These are phyloP conservation scores for Bertia moriformis DNA, from an alignment of 2,329 filamentous ascomycete genomes.

Conservation along the genomic window DNA sequence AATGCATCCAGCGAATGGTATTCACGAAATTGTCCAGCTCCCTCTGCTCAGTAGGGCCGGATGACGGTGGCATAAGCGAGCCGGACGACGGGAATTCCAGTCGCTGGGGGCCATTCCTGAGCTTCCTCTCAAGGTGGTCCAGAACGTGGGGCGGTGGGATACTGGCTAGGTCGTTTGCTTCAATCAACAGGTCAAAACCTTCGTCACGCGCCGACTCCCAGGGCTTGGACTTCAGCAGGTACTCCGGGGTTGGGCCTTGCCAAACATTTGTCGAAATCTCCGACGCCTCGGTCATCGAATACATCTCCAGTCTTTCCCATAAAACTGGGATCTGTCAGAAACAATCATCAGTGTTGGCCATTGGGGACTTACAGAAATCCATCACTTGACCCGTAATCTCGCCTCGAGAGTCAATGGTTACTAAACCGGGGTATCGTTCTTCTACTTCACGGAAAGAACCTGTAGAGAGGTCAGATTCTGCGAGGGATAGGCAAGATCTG, in stretches of 20 bases:
- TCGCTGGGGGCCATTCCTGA: not conserved
- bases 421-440: slow-evolving; percentile 36
- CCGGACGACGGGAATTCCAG: not conserved
- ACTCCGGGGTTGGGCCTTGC: slow-evolving; percentile 52
- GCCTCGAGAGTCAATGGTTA: slow-evolving; percentile 45
- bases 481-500: not conserved
- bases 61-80: not conserved
- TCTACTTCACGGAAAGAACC: slow-evolving; percentile 43
- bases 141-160: not conserved
- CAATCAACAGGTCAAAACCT: not conserved
- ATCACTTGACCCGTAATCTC: slow-evolving; percentile 45
- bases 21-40: not conserved
- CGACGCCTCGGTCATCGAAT: slow-evolving; percentile 54
- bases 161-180: not conserved
- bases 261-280: slow-evolving; percentile 58
- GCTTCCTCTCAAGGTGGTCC: not conserved
- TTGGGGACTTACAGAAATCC: slow-evolving; percentile 37
- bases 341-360: not conserved
- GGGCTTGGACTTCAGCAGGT: slow-evolving; percentile 25
- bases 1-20: not conserved
- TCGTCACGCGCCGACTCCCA: slow-evolving; percentile 26
- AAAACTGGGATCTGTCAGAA: slow-evolving; percentile 21
- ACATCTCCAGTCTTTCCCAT: slow-evolving; percentile 59
- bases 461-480: slow-evolving; percentile 8
- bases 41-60: not conserved